Base-by-base conservation (phyloP, 176 grass and related monocot species). In the Leersia perrieri region DNA sequence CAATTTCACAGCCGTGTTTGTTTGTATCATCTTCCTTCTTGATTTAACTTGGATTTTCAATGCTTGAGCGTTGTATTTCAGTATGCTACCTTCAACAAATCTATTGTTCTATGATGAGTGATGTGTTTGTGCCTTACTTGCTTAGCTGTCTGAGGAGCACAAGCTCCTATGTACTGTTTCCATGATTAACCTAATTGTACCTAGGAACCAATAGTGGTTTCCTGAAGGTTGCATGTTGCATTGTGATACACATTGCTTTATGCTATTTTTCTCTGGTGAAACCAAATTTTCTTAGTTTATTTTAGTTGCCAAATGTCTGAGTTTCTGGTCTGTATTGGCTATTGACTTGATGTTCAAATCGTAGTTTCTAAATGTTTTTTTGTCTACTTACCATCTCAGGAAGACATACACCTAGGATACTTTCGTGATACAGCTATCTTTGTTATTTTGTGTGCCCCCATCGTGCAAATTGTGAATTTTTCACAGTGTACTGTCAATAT, bases 331-430 rank as follows among this genome's bases (percentile, higher is more conserved):
- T 28, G 55, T 55, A 65, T 49, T 64, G 27, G 33, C n/a, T n/a
- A n/a, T n/a, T n/a, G n/a, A n/a, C n/a, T 40, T 5, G 16, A 30
- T 60, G 25, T 38, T 3, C 75, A 22, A 12, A 81, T 44, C 32
- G 66, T 78, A 60, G 3, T 70, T 58, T 83, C 40, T 42, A 44
- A 87, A 18, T 15, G 22, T 79, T 76, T 66, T 16, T 4, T 61
- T 7, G 16, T 67, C 5, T 36, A 16, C 28, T 71, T 29, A 45
- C 14, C 60, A 18, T 6, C 27, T 60, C 60, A 18, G 25, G 73
- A 57, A 57, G 20, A 23, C 51, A 57, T 53, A 53, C 18, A 22
- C 47, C 22, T 55, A n/a, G 51, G 20, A 55, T 58, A 27, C 63
- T 11, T 76, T 69, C 33, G 8, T 44, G 22, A 63, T 80, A 23